Base-by-base conservation (phyloP, 495 filamentous ascomycete species). In the Parmelia sp. region DNA sequence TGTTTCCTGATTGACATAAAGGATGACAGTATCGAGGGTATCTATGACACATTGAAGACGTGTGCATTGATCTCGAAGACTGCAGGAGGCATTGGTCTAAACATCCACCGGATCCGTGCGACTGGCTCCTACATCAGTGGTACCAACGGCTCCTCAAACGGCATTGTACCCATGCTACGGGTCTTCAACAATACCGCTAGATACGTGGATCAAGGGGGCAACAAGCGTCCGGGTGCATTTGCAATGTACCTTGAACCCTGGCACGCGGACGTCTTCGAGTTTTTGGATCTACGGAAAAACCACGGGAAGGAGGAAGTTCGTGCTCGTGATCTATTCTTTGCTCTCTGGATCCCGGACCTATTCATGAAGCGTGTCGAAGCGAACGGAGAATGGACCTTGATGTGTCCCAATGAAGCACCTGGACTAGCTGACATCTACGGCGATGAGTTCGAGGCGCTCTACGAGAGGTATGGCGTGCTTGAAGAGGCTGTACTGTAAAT, bases 21-120 rank as follows among this genome's bases (percentile, higher is more conserved):
- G 79, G 91, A 94, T 35, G 94, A 98, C 78, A 97, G 93, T 74
- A 98, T 98, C 74, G 94, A 98, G 68, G 94, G 94, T 71, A 98
- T 98, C 74, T 98, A 98, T 72, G 94, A 98, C 69, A 98, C 95
- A 25, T 80, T 98, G 69, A 98, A 98, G 86, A 97, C 91, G 14
- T 98, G 94, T 79, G 94, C 94, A 55, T 91, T 97, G 90, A 98
- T 98, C 73, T 97, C 94, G 66, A 98, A 98, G 86, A 96, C 89
- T 77, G 94, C 94, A 65, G 94, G 94, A 74, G 94, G 94, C 73
- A 97, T 98, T 72, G 94, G 94, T 65, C 79, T 98, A 53, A 96
- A 97, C 72, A 86, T 94, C 49, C 94, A 98, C 79, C 85, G 91
- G 66, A 98, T 98, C 68, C 91, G 94, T 73, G 90, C 94, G 51